Base-by-base conservation (phyloP, 352 stramenopile genomes). In the Phytophthora syringae region DNA sequence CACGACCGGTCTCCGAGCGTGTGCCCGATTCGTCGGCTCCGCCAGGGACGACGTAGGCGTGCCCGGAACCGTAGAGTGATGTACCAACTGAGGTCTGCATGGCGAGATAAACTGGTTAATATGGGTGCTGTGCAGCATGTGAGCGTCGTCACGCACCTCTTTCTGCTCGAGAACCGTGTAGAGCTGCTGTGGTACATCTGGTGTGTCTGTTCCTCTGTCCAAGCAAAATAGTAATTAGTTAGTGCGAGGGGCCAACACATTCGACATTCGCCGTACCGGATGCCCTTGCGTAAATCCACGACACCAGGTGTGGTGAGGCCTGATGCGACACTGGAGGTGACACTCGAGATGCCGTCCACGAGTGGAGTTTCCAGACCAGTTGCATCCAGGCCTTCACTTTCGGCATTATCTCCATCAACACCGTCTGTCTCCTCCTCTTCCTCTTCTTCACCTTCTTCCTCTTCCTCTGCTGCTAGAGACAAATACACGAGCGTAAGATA, bases 101-200 rank as follows among this genome's bases (percentile, higher is more conserved):
- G 24, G 37, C 10, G 37, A 18, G 51, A n/a, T 16, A 59, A 15
- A 36, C 34, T 12, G 27, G 21, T 47, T 49, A 21, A 34, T 67
- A 61, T 15, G 18, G 21, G 27, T 6, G 24, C 37, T 52, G n/a
- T 32, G 22, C 13, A 50, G 20, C 40, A 39, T 47, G 25, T 13
- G 32, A 58, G 25, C 11, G 51, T 15, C 22, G 53, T 20, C 28
- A 39, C 76, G 42, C 24, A 90, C 82, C 45, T 94, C 79, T 65
- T 88, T 89, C 42, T 92, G 85, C 52, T 89, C 80, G 49, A 94
- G 56, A 25, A 94, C 83, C 7, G 83, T 91, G 76, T 92, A 94
- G 20, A 94, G 75, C 45, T 92, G 81, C 61, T 92, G 81, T 0
- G 80, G 80, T 7, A 52, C 60, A 39, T 94, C 81, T 25, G 83